Evolutionary conservation across 768 basidiomycete genomes (phyloP).

Genomic region (Tylopilus sp.): DNA sequence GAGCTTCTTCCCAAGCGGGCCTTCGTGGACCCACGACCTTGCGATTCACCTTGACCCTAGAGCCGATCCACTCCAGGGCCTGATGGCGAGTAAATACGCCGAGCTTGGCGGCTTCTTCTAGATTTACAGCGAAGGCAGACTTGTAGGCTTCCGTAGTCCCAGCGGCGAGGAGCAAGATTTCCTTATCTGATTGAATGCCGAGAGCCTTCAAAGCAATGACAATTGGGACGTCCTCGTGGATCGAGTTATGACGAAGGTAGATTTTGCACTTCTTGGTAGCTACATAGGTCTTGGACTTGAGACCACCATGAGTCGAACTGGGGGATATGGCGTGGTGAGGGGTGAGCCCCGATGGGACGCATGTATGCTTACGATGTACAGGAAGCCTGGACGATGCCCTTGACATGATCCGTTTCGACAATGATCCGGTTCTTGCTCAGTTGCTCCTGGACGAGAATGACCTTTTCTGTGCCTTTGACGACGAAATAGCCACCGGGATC

Average conservation of each 20-base stretch:
- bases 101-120: constrained; percentile 93
- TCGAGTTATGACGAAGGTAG: constrained; percentile 95
- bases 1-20: constrained; percentile 90
- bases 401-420: constrained; percentile 89
- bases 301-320: constrained; percentile 76
- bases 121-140: constrained; percentile 79
- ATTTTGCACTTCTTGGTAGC: constrained; percentile 92
- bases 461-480: constrained; percentile 98
- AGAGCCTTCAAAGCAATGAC: constrained; percentile 95
- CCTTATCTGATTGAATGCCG: constrained; percentile 95
- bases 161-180: constrained; percentile 90
- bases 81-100: constrained; percentile 90
- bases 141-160: constrained; percentile 90
- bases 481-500: constrained; percentile 99
- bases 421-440: constrained; percentile 99
- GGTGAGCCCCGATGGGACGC: not conserved
- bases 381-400: constrained; percentile 89
- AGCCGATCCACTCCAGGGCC: constrained; percentile 92
- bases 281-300: constrained; percentile 98
- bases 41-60: constrained; percentile 85
- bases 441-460: constrained; percentile 98
- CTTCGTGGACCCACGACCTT: constrained; percentile 77
- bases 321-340: constrained; percentile 9
- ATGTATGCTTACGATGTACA: constrained; percentile 80
- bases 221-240: constrained; percentile 95